Conservation (phyloP, 2,329 filamentous ascomycete species). For the Lachnum nothofagi region DNA sequence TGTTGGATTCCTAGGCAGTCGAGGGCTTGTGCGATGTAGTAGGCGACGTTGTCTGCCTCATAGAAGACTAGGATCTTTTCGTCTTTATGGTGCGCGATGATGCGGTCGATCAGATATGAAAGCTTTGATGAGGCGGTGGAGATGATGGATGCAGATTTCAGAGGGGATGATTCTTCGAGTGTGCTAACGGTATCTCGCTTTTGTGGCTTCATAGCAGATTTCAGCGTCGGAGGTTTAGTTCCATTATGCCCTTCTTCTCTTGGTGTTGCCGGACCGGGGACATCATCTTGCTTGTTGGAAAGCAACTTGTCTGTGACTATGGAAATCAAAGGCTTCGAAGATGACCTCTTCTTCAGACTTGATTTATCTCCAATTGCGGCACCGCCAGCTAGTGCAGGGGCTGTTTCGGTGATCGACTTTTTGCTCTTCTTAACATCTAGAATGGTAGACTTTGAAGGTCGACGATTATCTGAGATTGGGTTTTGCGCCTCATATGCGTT, state of each 20-base stretch:
- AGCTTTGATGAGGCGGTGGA: constrained; percentile 83
- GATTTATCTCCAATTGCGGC: constrained; percentile 18
- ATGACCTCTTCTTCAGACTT: constrained; percentile 15
- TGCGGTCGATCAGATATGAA: constrained; percentile 73
- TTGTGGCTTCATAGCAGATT: constrained; percentile 18
- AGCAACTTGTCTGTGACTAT: neutral
- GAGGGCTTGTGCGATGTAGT: constrained; percentile 75
- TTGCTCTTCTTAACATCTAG: constrained; percentile 6
- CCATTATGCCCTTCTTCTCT: too few species aligned
- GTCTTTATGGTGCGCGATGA: constrained; percentile 59
- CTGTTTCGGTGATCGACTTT: constrained; percentile 7
- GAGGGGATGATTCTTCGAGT: constrained; percentile 16
- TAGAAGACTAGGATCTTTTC: constrained; percentile 95
- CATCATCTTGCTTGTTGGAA: neutral
- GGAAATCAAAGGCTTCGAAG: neutral
- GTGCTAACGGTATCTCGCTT: constrained; percentile 21
- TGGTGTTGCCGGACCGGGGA: too few species aligned
- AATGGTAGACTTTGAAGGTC: constrained; percentile 1
- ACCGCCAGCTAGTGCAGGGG: constrained; percentile 22
- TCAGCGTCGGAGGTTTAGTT: constrained; percentile 9
- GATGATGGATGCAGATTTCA: constrained; percentile 45
- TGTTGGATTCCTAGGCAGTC: constrained; percentile 64
- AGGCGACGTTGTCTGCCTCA: constrained; percentile 80
- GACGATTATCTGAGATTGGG: constrained; percentile 1
- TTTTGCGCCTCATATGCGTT: constrained; percentile 1